Base-by-base conservation (phyloP, 441 rosid genomes). In the Populus trichocarpa region DNA sequence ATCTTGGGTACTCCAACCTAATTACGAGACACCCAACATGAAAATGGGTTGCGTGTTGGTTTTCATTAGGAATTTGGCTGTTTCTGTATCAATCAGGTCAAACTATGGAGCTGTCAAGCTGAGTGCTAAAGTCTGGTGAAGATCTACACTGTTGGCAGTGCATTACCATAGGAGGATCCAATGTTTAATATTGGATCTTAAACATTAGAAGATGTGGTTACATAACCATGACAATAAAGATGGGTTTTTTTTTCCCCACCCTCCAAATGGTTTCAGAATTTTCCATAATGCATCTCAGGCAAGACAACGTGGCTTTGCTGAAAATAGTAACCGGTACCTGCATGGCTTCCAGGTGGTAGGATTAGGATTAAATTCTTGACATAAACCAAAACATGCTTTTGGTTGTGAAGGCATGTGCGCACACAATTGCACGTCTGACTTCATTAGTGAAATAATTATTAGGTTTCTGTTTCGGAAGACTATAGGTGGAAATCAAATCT, bases 21-120 rank as follows among this genome's bases (percentile, higher is more conserved):
- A 32, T 23, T 6, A 25, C 33, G 6, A 59, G 28, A 20, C 22
- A 18, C 40, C 3, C 40, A 18, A 53, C 36, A 6, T 33, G 23
- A 67, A 30, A 77, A 46, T 16, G 22, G 64, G 50, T 53, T 67
- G 40, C 42, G 38, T 61, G 59, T 61, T 74, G 66, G 61, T 26
- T 74, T 36, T 70, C 22, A n/a, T 70, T 70, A 69, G 77, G 50
- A 78, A 40, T 63, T 36, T 59, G 79, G 70, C 77, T 70, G 53
- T 67, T 69, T 69, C 14, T 75, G 61, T 64, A 6, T 42, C 71
- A 75, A 72, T 70, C 36, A 59, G 72, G 68, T 72, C 23, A 57
- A 57, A 63, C 25, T n/a, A 61, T 72, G 78, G 38, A 25, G 78
- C 78, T 46, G 65, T 69, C 30, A 26, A 18, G 78, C 20, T 32